Evolutionary conservation across 768 basidiomycete species (phyloP), one percentile per base, ranked within the genome.

Genomic region (Paxillus involutus): DNA sequence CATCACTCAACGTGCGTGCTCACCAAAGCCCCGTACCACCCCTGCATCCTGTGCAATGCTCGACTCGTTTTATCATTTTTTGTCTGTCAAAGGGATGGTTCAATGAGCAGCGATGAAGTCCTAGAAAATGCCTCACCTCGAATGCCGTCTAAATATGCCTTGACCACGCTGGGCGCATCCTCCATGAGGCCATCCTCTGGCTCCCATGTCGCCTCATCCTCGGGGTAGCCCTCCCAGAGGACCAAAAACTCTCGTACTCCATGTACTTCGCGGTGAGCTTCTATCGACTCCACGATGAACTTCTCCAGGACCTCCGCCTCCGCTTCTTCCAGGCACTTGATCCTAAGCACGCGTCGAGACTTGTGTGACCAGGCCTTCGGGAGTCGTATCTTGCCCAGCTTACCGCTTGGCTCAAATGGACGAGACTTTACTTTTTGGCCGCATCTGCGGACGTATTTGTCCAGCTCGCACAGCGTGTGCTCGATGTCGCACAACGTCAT

Each of bases 391-490:
- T 72, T 64, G 9, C 57, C 51, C 16, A 73, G 59, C 8, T 51
- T 55, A 13, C 57, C 58, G 9, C 68, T 66, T 5, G 75, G 60
- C 11, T 58, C 63, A 59, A 78, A 86, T 0, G 54, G 51, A 12
- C 75, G 73, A 42, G 80, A 74, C 21, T 50, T 52, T 19, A 65
- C 59, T 42, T 62, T 71, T 10, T 59, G 36, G 30, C n/a, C 35
- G 35, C 61, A 70, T 53, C 59, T 64, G 44, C 89, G 85, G 40
- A 82, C 75, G 62, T 91, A 91, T 63, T 91, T 89, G 71, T 90
- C 87, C 43, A 86, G 76, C 65, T 92, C 90, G 70, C 90, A 92
- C 14, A 91, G 70, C 1, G 84, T 76, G 65, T 92, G 90, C 71
- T 92, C 90, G 49, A 91, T 73, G 65, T 92, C 90, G 36, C 83